These are phyloP conservation scores for Cladorrhinum sp. DNA, from an alignment of 2,329 filamentous ascomycete genomes.

Conservation along the genomic window DNA sequence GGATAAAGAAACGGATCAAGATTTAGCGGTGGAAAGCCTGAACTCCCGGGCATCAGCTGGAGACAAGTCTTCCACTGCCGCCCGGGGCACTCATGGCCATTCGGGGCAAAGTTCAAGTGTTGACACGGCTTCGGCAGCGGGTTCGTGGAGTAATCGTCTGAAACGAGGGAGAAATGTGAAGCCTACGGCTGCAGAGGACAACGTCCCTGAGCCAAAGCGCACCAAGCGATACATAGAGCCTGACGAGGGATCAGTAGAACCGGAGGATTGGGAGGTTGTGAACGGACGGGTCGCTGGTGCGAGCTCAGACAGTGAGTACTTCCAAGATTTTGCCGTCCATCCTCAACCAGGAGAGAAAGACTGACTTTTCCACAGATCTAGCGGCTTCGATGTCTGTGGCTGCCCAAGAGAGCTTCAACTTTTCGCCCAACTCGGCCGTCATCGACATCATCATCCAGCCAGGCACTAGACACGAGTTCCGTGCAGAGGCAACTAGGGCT, in stretches of 20 bases:
- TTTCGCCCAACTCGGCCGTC: slow-evolving; percentile 8
- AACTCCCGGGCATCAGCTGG: background rate
- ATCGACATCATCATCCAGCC: slow-evolving; percentile 12
- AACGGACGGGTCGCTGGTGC: slow-evolving; percentile 5
- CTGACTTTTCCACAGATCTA: background rate
- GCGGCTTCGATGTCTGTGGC: slow-evolving; percentile 13
- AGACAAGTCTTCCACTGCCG: background rate
- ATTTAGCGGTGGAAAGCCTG: background rate
- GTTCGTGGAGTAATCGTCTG: background rate
- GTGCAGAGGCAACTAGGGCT: slow-evolving; percentile 5
- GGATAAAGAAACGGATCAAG: background rate
- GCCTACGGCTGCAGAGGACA: background rate
- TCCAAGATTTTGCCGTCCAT: background rate
- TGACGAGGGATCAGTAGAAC: slow-evolving; percentile 7
- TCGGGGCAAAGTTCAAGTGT: background rate
- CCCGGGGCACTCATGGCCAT: too few species aligned
- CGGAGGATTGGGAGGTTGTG: slow-evolving; percentile 22
- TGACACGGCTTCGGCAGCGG: background rate
- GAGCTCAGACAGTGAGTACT: background rate
- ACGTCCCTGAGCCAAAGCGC: background rate
- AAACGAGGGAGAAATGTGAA: background rate
- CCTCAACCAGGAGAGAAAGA: background rate
- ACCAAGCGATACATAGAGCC: background rate
- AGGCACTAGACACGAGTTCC: slow-evolving; percentile 14
- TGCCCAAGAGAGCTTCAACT: slow-evolving; percentile 11